A percentile compares a stretch with the other conserved stretches of the same genome.
Evolutionary conservation across 2,329 filamentous ascomycete species (phyloP).

Genomic region (Aspergillus nomiae): DNA sequence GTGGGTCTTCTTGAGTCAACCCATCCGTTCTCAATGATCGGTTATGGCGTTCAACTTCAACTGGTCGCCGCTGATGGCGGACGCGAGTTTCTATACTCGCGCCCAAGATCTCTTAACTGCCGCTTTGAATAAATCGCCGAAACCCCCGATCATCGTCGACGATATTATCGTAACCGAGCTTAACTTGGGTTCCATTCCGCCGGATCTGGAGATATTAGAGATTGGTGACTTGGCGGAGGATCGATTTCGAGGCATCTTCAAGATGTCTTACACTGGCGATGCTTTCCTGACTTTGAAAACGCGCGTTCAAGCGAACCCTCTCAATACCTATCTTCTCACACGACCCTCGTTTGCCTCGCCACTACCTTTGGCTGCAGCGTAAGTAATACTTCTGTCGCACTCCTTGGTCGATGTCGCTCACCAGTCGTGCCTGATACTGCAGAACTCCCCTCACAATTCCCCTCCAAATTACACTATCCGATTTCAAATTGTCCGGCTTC

Average conservation of each 20-base stretch:
- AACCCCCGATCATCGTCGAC: slow-evolving; percentile 98
- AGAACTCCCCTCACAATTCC: slow-evolving; percentile 89
- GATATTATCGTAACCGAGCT: slow-evolving; percentile 98
- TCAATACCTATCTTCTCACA: slow-evolving; percentile 92
- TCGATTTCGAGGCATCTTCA: slow-evolving; percentile 96
- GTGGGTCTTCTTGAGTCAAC: slow-evolving; percentile 8
- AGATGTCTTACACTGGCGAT: slow-evolving; percentile 97
- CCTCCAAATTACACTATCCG: slow-evolving; percentile 93
- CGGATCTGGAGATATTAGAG: slow-evolving; percentile 94
- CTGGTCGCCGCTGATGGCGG: slow-evolving; percentile 98
- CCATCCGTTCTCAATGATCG: slow-evolving; percentile 30
- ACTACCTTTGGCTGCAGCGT: slow-evolving; percentile 81
- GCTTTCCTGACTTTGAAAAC: slow-evolving; percentile 94
- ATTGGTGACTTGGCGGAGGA: slow-evolving; percentile 97
- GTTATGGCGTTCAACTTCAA: slow-evolving; percentile 99
- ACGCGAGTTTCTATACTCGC: slow-evolving; percentile 85
- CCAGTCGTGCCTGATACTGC: slow-evolving; percentile 10
- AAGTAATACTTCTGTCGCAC: slow-evolving; percentile 26
- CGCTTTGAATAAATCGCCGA: slow-evolving; percentile 95
- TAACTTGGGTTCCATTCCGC: slow-evolving; percentile 91
- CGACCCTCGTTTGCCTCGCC: slow-evolving; percentile 92
- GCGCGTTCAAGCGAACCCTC: slow-evolving; percentile 93
- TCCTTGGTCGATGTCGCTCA: slow-evolving; percentile 6
- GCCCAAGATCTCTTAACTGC: slow-evolving; percentile 92
- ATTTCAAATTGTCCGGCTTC: slow-evolving; percentile 94